phyloP scores from a whole-genome alignment of 306 rosid genomes.

The Vicia sativa region DNA sequence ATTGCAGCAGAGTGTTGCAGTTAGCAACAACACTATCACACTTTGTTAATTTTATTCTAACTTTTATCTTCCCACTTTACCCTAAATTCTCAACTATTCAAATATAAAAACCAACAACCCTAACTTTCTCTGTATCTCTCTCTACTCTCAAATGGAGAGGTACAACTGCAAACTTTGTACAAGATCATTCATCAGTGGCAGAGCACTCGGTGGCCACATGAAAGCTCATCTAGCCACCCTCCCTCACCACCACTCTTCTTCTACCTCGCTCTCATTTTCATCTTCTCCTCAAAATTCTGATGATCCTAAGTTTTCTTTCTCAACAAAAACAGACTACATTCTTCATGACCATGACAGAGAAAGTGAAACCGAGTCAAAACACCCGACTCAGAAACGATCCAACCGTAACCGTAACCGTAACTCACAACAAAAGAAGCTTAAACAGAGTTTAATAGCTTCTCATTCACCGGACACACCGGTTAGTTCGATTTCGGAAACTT shows the following conservation, averaged over 20 bases:
- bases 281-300: background rate
- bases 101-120: too few relatives aligned
- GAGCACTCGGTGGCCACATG: conserved; percentile 89
- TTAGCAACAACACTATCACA: background rate
- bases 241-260: background rate
- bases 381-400: background rate
- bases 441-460: conserved; percentile 42
- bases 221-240: conserved; percentile 67
- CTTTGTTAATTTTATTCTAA: background rate
- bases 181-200: conserved; percentile 64
- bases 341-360: background rate
- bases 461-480: conserved; percentile 41
- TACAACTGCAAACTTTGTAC: conserved; percentile 89
- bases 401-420: background rate
- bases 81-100: too few relatives aligned
- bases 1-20: background rate
- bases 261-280: background rate
- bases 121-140: background rate
- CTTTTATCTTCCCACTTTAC: too few relatives aligned
- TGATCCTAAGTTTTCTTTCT: background rate
- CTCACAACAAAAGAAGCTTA: conserved; percentile 10
- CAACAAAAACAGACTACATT: background rate
- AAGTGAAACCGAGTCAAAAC: background rate
- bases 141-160: conserved; percentile 58
- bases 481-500: conserved; percentile 70